Evolutionary conservation across 2,329 filamentous ascomycete genomes (phyloP).

Genomic region (Parasarocladium wereldwijsianum): DNA sequence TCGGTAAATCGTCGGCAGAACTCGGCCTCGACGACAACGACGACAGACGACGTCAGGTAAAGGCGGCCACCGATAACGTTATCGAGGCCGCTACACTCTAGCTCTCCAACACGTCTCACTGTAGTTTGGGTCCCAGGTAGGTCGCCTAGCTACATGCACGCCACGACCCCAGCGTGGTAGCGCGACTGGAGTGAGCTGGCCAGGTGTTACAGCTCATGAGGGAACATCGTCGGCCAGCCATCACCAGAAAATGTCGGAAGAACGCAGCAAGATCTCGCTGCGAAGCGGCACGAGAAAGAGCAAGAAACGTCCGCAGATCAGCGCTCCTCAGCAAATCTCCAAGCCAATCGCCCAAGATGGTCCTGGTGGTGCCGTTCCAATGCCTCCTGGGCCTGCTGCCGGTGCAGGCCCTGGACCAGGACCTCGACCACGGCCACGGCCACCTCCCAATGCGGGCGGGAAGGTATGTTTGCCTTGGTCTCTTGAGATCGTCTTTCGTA

Average conservation of each 20-base stretch:
- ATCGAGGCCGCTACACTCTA: too few relatives aligned
- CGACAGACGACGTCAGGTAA: too few relatives aligned
- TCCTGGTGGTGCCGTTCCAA: neutral
- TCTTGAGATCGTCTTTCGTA: neutral
- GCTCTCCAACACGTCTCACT: too few relatives aligned
- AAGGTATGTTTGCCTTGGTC: constrained; percentile 28
- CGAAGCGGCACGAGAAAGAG: constrained; percentile 47
- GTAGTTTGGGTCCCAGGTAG: too few relatives aligned
- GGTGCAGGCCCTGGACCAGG: constrained; percentile 10
- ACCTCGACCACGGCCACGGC: constrained; percentile 27
- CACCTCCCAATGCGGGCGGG: constrained; percentile 36
- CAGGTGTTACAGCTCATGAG: too few relatives aligned
- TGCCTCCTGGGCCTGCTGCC: constrained; percentile 9
- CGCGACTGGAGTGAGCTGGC: too few relatives aligned
- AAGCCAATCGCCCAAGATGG: constrained; percentile 40
- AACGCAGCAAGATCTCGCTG: constrained; percentile 47
- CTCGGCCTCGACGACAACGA: too few relatives aligned
- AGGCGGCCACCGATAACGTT: too few relatives aligned
- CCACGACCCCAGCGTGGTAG: neutral
- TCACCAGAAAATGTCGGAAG: constrained; percentile 50
- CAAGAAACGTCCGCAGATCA: constrained; percentile 45
- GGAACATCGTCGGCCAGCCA: too few relatives aligned
- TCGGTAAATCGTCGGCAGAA: too few relatives aligned
- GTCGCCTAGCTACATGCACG: neutral
- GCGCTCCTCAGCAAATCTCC: constrained; percentile 48